phyloP scores from a whole-genome alignment of 2,329 filamentous ascomycete genomes.

The Colletotrichum sansevieriae region DNA sequence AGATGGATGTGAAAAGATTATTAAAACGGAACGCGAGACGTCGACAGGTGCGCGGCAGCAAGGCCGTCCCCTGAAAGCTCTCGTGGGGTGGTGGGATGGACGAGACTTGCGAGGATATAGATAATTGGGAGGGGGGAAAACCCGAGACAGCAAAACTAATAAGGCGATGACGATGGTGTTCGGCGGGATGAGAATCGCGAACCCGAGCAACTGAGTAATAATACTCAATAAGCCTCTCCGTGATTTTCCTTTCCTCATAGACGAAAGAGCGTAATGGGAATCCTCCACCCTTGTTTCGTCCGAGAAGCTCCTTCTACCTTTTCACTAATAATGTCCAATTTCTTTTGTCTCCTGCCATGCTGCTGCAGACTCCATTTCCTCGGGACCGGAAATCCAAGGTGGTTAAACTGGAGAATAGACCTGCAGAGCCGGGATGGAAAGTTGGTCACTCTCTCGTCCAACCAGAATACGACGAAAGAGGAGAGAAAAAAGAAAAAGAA shows the following conservation, averaged over 20 bases:
- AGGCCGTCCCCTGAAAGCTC: conserved; percentile 18
- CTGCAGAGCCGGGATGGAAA: too few relatives aligned
- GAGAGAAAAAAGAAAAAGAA: background rate
- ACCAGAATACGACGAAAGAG: background rate
- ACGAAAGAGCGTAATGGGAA: too few relatives aligned
- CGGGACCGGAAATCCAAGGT: background rate
- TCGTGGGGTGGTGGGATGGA: background rate
- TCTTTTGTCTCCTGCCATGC: background rate
- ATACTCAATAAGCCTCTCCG: too few relatives aligned
- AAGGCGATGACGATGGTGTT: background rate
- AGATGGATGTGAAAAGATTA: background rate
- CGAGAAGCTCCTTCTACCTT: background rate
- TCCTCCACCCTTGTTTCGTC: too few relatives aligned
- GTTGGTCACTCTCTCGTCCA: background rate
- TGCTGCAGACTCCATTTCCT: conserved; percentile 8
- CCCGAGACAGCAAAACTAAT: background rate
- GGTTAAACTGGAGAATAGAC: background rate
- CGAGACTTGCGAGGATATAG: too few relatives aligned
- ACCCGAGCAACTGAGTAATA: too few relatives aligned
- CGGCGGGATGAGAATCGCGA: too few relatives aligned
- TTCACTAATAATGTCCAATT: background rate
- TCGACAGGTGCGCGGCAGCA: conserved; percentile 19
- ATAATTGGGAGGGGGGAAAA: too few relatives aligned
- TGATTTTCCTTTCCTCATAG: too few relatives aligned
- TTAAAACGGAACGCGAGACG: conserved; percentile 7